Conservation (phyloP, 345 rosid genomes). For the Nasturtium officinale region DNA sequence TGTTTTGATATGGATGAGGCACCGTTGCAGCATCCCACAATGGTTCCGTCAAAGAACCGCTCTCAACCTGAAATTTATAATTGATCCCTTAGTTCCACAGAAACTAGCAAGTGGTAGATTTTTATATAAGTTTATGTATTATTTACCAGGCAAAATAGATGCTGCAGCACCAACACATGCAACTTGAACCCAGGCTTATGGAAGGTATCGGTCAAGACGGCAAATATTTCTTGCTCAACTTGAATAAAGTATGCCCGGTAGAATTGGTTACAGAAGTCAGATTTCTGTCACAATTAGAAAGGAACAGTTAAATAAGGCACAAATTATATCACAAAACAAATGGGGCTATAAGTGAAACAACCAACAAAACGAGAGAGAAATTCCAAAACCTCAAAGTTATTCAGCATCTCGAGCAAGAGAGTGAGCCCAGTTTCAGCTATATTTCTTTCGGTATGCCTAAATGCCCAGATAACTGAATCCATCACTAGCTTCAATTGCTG, state of each 20-base stretch:
- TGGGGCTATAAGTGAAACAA: conserved; percentile 43
- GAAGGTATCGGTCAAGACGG: conserved; percentile 92
- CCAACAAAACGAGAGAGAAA: not conserved
- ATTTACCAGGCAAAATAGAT: conserved; percentile 76
- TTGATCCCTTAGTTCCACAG: not conserved
- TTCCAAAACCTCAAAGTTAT: conserved; percentile 71
- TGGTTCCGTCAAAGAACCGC: conserved; percentile 76
- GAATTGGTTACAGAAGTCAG: conserved; percentile 91
- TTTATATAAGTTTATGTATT: not conserved
- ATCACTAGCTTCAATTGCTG: conserved; percentile 96
- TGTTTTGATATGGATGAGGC: conserved; percentile 70
- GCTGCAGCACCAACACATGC: conserved; percentile 87
- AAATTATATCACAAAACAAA: conserved; percentile 49
- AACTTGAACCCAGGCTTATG: conserved; percentile 99
- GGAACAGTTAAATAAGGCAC: conserved; percentile 20
- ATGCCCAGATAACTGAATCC: conserved; percentile 99
- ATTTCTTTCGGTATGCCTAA: conserved; percentile 98
- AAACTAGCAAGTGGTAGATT: conserved; percentile 6
- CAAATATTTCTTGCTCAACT: conserved; percentile 90
- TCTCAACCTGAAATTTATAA: conserved; percentile 62
- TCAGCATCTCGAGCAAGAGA: conserved; percentile 85
- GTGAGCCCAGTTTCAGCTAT: conserved; percentile 96
- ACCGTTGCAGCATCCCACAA: conserved; percentile 85
- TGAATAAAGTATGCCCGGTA: conserved; percentile 44
- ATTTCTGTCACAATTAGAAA: conserved; percentile 53